Evolutionary conservation across 164 flowering plant genomes (phyloP), one percentile per base, ranked within the genome.

Genomic region (Tinospora cordifolia): DNA sequence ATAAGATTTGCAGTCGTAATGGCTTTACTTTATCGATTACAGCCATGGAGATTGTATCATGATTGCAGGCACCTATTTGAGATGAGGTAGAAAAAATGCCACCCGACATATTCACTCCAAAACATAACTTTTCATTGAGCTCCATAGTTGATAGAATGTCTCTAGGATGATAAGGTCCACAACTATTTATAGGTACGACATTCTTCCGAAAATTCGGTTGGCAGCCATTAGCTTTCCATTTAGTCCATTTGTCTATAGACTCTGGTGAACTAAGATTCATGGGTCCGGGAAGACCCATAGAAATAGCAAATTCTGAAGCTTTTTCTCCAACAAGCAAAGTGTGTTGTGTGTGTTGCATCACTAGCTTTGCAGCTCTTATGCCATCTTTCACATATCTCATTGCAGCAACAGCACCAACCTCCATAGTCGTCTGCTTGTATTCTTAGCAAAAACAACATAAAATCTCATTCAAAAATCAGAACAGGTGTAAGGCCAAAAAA

Each of bases 271-370:
- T 94, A 58, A 94, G 95, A 78, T 94, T 82, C n/a, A 83, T 81
- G 15, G 98, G 98, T 74, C 98, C 97, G 2, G 95, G 87, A 65
- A 94, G 90, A 75, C 98, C 98, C 98, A 94, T 86, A 38, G 97
- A 87, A 70, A 94, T 84, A 69, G 97, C 96, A 81, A 91, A 94
- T 26, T 67, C 81, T 8, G 98, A 94, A 8, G 98, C 98, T 73
- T 83, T 71, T 74, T 91, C 97, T 65, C 96, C 98, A 66, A 85
- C 98, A 72, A 94, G 96, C 80, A 94, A 71, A 25, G 96, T 94
- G 83, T 94, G 98, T 67, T 81, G 38, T 3, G 98, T 90, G 71
- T 89, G 87, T 65, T 83, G 80, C 96, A 94, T 91, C 59, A 94
- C 96, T 59, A 94, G 75, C 71, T 83, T 87, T 76, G 98, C 97